phyloP scores from a whole-genome alignment of 768 basidiomycete genomes.

The Suillus cothurnatus region DNA sequence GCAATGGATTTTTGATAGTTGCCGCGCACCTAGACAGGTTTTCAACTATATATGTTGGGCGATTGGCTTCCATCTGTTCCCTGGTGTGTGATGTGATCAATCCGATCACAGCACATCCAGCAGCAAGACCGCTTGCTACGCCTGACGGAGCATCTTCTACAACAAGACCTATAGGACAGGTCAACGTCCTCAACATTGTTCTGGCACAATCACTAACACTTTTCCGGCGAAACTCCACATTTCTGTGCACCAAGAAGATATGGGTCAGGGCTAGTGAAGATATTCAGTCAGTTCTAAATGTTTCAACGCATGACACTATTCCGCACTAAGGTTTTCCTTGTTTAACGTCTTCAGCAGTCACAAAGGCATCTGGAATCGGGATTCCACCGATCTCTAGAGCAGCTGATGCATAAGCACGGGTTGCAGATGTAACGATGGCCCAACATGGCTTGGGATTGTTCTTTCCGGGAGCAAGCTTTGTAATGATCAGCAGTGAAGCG shows the following conservation, averaged over 20 bases:
- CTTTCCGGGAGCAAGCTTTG: slow-evolving; percentile 30
- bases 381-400: slow-evolving; percentile 71
- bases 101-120: slow-evolving; percentile 84
- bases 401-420: slow-evolving; percentile 68
- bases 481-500: slow-evolving; percentile 22
- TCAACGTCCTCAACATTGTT: slow-evolving; percentile 22
- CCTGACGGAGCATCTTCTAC: slow-evolving; percentile 93
- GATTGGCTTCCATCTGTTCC: slow-evolving; percentile 63
- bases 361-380: slow-evolving; percentile 70
- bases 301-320: background rate
- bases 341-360: slow-evolving; percentile 81
- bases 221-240: slow-evolving; percentile 62
- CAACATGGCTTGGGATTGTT: slow-evolving; percentile 62
- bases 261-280: slow-evolving; percentile 69
- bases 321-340: slow-evolving; percentile 78
- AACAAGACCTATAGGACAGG: slow-evolving; percentile 60
- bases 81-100: slow-evolving; percentile 79
- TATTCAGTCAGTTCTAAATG: slow-evolving; percentile 7
- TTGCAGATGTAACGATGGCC: slow-evolving; percentile 90
- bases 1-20: background rate
- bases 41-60: slow-evolving; percentile 69
- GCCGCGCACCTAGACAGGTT: slow-evolving; percentile 67
- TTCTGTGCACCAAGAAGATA: slow-evolving; percentile 84
- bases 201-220: slow-evolving; percentile 46
- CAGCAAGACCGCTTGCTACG: slow-evolving; percentile 73